Base-by-base conservation (phyloP, 2,329 filamentous ascomycete species). In the Neofusicoccum sp. region DNA sequence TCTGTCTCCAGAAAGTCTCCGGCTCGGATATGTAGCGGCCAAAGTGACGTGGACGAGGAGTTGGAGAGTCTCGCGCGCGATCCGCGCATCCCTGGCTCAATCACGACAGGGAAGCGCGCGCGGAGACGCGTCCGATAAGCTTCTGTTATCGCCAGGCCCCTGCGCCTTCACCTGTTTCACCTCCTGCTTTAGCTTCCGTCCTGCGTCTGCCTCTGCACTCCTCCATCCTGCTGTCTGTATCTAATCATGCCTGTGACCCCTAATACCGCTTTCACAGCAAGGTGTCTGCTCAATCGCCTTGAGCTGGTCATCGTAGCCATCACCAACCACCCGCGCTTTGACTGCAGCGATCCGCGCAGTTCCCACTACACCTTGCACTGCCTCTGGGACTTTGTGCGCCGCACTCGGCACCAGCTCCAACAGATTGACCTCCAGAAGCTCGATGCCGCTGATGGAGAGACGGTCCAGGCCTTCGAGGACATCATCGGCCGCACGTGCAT, bases 291-390 rank as follows among this genome's bases (percentile, higher is more conserved):
- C 14, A 3, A 37, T 11, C 16, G 56, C 6, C 56, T 59, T n/a
- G n/a, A 28, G 4, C 47, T 14, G 4, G 56, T 37, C 56, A 59
- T 59, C 14, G n/a, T 16, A 3, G 33, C 56, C 6, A 47, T 59
- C 14, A 9, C 22, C 22, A 28, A 29, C 11, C 56, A 59, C 31
- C 41, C 41, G 3, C 33, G 43, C 14, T 59, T 47, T 12, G 41
- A 59, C n/a, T 6, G 6, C 3, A 14, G 12, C 22, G 56, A 59
- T 31, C 56, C 56, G 3, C 41, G 43, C 9, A 45, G 41, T 31
- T 59, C 56, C 5, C 41, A 59, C 56, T 59, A 59, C 11, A 37
- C 31, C 5, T 34, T 59, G 43, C 54, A 45, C 41, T 28, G 54
- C 6, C 43, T 59, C 39, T 61, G 16, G 34, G 47, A 61, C 28